A percentile compares a stretch with the other conserved stretches of the same genome.
Evolutionary conservation across 805 yeast genomes (phyloP).

Genomic region (Scheffersomyces ergatensis): DNA sequence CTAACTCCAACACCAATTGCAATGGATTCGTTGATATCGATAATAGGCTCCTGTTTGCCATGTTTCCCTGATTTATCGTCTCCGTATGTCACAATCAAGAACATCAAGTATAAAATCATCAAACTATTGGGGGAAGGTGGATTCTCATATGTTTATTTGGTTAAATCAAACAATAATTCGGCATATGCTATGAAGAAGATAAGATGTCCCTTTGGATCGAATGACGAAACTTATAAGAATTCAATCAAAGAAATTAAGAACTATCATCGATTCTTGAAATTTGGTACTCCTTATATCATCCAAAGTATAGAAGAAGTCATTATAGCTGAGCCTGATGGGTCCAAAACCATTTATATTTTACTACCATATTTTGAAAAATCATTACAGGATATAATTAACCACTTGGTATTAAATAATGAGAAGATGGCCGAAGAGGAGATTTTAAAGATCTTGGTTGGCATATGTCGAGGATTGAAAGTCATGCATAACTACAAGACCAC

Average conservation of each 20-base stretch:
- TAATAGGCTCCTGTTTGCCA: constrained; percentile 37
- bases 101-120: constrained; percentile 58
- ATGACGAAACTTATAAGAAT: constrained; percentile 53
- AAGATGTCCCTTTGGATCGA: constrained; percentile 82
- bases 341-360: constrained; percentile 72
- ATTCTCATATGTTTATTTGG: constrained; percentile 81
- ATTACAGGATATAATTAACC: constrained; percentile 75
- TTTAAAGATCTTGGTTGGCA: constrained; percentile 58
- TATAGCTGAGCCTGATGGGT: constrained; percentile 73
- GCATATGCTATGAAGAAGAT: constrained; percentile 79
- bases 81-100: constrained; percentile 63
- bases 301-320: constrained; percentile 69
- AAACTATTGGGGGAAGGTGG: constrained; percentile 89
- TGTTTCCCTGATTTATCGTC: constrained; percentile 42
- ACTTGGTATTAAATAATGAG: constrained; percentile 53
- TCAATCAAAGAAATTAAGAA: constrained; percentile 79
- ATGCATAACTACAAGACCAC: constrained; percentile 60
- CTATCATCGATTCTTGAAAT: constrained; percentile 61
- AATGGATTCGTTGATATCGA: constrained; percentile 22
- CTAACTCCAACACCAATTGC: too few relatives aligned
- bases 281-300: constrained; percentile 62
- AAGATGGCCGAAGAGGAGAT: constrained; percentile 63
- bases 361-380: constrained; percentile 75
- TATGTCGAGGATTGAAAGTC: constrained; percentile 70
- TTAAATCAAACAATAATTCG: constrained; percentile 42